These are phyloP conservation scores for Mycena venus DNA, from an alignment of 768 basidiomycete species.

Conservation along the genomic window DNA sequence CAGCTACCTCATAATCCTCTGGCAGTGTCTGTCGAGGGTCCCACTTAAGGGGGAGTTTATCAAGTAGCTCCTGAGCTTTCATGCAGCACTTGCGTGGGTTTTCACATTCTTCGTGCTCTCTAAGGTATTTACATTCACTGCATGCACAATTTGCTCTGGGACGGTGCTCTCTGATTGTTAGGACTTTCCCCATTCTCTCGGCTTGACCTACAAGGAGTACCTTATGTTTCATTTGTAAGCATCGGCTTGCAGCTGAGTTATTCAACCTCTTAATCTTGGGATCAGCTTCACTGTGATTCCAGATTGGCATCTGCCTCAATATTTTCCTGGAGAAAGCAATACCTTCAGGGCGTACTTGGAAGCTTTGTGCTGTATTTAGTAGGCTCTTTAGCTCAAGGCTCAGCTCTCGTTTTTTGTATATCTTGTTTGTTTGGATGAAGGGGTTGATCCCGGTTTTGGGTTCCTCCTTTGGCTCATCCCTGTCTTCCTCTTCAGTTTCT, in stretches of 20 bases:
- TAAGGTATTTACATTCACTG: background rate
- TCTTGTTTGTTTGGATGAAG: background rate
- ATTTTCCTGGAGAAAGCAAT: background rate
- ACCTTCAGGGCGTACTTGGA: background rate
- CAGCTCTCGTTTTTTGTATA: background rate
- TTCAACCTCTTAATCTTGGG: background rate
- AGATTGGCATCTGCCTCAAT: background rate
- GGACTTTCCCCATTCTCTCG: background rate
- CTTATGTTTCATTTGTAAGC: constrained; percentile 15
- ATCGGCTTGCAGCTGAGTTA: background rate
- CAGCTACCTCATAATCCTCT: constrained; percentile 14
- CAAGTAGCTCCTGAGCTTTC: background rate
- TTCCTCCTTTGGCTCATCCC: background rate
- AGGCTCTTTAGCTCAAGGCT: background rate
- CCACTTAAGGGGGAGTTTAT: constrained; percentile 9
- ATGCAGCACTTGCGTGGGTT: background rate
- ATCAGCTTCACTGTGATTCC: background rate
- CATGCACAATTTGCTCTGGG: background rate
- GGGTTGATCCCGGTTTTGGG: background rate
- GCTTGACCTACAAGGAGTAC: constrained; percentile 18
- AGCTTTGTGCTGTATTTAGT: background rate
- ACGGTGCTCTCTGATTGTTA: background rate
- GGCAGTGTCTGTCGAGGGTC: constrained; percentile 9
- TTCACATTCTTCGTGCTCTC: background rate
- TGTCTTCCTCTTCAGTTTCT: constrained; percentile 3